Percentiles rank a stretch among this genome's conserved stretches.
phyloP scores from a whole-genome alignment of 257 asterid species.

The Solanum sitiens region DNA sequence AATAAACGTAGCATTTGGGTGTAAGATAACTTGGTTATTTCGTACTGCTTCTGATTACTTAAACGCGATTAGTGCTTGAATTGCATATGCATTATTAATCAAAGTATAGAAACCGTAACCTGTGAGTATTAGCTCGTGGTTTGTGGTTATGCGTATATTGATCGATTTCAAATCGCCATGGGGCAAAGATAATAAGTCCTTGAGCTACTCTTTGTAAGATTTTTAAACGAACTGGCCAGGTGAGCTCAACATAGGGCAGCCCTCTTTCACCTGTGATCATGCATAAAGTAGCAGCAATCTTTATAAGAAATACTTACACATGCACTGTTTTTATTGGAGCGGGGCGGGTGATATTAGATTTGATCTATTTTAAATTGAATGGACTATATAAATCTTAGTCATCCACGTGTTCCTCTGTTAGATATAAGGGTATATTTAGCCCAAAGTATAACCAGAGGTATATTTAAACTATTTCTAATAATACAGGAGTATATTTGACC shows the following conservation, averaged over 20 bases:
- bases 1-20: conserved; percentile 58
- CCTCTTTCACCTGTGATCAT: conserved; percentile 43
- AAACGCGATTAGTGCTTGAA: conserved; percentile 42
- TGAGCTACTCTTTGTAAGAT: conserved; percentile 53
- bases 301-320: neutral
- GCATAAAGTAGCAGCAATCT: neutral
- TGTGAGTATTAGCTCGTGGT: conserved; percentile 44
- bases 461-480: too few relatives aligned
- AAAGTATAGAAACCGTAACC: conserved; percentile 47
- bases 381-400: too few relatives aligned
- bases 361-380: too few relatives aligned
- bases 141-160: conserved; percentile 21
- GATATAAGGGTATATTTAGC: neutral
- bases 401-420: too few relatives aligned
- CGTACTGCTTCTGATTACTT: conserved; percentile 52
- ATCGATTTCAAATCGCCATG: conserved; percentile 79
- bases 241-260: conserved; percentile 32
- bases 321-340: too few relatives aligned
- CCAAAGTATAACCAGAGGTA: too few relatives aligned
- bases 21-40: conserved; percentile 16
- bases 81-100: conserved; percentile 25
- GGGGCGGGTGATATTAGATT: too few relatives aligned
- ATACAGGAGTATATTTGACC: too few relatives aligned
- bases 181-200: conserved; percentile 55
- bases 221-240: conserved; percentile 47